Base-by-base conservation (phyloP, 2,329 filamentous ascomycete species). In the Pezicula rhizophila region DNA sequence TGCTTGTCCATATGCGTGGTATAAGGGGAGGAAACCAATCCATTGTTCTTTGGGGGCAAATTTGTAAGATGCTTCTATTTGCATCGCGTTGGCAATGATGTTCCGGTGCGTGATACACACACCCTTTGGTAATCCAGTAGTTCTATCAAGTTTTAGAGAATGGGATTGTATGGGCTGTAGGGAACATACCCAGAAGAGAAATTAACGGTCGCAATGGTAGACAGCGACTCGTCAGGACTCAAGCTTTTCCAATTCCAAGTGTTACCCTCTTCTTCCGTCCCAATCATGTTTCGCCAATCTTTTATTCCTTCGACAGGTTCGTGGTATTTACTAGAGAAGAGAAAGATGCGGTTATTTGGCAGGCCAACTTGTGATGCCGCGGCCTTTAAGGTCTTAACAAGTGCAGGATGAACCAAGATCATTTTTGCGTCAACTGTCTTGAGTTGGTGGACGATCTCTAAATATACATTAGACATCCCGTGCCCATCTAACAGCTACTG, bases 61-160 rank as follows among this genome's bases (percentile, higher is more conserved):
- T n/a, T 39, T 31, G n/a, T 59, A 44, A 57, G 44, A 51, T 46
- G 54, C 31, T 52, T 40, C 42, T 42, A 47, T 34, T 33, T 23
- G 82, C 8, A 71, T 59, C 56, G 80, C 77, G 61, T 92, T 92
- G 53, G 86, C 76, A 39, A 90, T 78, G 59, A 89, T 87, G 57
- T 89, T 85, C 50, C 73, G 71, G 66, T 95, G 89, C 14, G 82
- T 80, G 55, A 93, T 85, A 66, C 87, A 81, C 17, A 92, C 88
- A 14, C 88, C 89, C 64, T 93, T 95, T 11, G 89, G 87, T 5
- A 89, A 74, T 7, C 89, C 89, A 0, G 89, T 93, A 1, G 89
- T 93, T 4, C 88, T 40, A 40, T 23, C 17, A 8, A 23, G n/a
- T 7, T 11, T 40, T 17, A 39, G 17, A 5, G 17, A 15, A 15